A percentile compares a stretch with the other conserved stretches of the same genome.
These are phyloP conservation scores for Naegleria lovaniensis DNA, from an alignment of 208 protist genomes.

Conservation along the genomic window DNA sequence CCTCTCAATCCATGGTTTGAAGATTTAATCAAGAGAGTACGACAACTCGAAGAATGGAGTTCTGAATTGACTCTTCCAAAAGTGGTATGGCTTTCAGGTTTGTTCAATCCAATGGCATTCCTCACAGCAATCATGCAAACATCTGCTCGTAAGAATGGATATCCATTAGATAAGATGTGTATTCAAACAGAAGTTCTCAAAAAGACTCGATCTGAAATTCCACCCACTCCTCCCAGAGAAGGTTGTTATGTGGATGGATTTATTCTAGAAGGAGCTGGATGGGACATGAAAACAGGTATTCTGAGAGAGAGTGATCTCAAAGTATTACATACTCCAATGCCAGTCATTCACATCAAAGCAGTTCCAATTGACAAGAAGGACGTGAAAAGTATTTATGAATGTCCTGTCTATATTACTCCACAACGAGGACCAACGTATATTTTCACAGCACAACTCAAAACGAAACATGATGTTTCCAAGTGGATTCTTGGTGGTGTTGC, in stretches of 20 bases:
- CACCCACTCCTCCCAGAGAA: constrained; percentile 55
- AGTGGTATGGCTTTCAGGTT: constrained; percentile 56
- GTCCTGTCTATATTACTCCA: constrained; percentile 67
- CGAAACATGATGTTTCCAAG: constrained; percentile 50
- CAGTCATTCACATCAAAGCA: constrained; percentile 61
- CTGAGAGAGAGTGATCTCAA: constrained; percentile 49
- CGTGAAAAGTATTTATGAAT: constrained; percentile 55
- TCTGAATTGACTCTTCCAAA: constrained; percentile 44
- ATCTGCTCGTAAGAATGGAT: constrained; percentile 61
- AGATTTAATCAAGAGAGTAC: constrained; percentile 55
- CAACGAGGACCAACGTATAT: constrained; percentile 57
- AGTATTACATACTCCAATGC: constrained; percentile 49
- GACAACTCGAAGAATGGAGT: constrained; percentile 56
- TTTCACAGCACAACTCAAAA: constrained; percentile 56
- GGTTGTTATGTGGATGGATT: constrained; percentile 75
- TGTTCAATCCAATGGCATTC: constrained; percentile 81
- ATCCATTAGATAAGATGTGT: constrained; percentile 59
- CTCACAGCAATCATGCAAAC: constrained; percentile 72
- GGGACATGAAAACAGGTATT: constrained; percentile 47
- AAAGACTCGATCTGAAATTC: constrained; percentile 54
- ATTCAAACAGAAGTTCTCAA: constrained; percentile 65
- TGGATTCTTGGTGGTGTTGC: constrained; percentile 67
- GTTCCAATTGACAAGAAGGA: constrained; percentile 56
- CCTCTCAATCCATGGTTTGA: constrained; percentile 55
- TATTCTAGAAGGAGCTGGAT: constrained; percentile 69